phyloP scores from a whole-genome alignment of 2,329 filamentous ascomycete species.

The Aspergillus sp. region DNA sequence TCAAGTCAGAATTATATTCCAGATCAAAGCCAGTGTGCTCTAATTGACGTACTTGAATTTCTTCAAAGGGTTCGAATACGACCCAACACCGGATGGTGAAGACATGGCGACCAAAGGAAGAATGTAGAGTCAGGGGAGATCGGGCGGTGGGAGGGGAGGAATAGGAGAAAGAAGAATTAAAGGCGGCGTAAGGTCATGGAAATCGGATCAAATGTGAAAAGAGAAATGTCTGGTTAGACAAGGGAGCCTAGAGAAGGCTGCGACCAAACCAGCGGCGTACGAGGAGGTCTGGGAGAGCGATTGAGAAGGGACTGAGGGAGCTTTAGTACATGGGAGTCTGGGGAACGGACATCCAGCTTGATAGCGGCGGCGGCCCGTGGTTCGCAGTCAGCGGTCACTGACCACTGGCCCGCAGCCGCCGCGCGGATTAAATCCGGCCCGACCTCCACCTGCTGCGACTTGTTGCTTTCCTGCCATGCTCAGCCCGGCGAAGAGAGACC shows the following conservation, averaged over 20 bases:
- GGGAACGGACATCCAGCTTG: conserved; percentile 2
- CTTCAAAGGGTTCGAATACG: conserved; percentile 99
- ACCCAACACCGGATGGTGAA: conserved; percentile 68
- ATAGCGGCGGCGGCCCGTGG: conserved; percentile 4
- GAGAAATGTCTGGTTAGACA: background rate
- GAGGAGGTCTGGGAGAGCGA: conserved; percentile 13
- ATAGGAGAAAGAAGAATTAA: conserved; percentile 1
- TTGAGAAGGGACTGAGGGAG: conserved; percentile 2
- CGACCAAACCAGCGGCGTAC: conserved; percentile 11
- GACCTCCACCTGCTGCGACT: conserved; percentile 16
- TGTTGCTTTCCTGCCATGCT: conserved; percentile 12
- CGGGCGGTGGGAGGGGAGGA: conserved; percentile 5
- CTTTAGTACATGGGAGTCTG: conserved; percentile 4
- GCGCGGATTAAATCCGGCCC: conserved; percentile 33
- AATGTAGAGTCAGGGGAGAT: conserved; percentile 32
- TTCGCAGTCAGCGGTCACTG: conserved; percentile 1
- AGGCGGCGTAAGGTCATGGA: conserved; percentile 6
- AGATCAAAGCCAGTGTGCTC: background rate
- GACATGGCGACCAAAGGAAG: conserved; percentile 64
- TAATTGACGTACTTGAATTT: conserved; percentile 83
- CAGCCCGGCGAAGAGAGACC: conserved; percentile 2
- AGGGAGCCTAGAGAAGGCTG: background rate
- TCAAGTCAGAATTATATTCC: conserved; percentile 26
- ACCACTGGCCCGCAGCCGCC: background rate
- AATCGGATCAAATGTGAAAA: conserved; percentile 4